phyloP scores from a whole-genome alignment of 345 rosid genomes.

The Syzygium aqueum region DNA sequence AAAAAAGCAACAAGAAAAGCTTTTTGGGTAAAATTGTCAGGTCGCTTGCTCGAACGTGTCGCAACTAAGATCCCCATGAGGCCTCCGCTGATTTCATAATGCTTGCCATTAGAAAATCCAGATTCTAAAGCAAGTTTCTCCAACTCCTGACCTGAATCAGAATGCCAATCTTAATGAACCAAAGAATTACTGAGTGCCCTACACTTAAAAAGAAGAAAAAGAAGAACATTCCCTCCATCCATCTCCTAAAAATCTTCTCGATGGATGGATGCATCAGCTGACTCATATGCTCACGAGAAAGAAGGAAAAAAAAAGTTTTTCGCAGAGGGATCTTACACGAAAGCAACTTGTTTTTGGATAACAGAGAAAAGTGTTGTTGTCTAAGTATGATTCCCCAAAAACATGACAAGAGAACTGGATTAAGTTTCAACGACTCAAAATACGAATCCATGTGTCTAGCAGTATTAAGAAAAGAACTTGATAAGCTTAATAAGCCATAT shows the following conservation, averaged over 20 bases:
- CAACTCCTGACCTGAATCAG: slow-evolving; percentile 54
- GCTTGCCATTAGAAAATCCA: slow-evolving; percentile 61
- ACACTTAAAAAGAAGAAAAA: neutral
- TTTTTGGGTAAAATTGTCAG: neutral
- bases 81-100: slow-evolving; percentile 70
- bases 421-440: neutral
- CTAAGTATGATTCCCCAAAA: neutral
- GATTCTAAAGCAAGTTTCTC: slow-evolving; percentile 66
- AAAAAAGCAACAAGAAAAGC: neutral
- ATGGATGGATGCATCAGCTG: neutral
- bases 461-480: neutral
- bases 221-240: neutral
- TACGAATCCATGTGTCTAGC: neutral
- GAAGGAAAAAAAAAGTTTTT: neutral
- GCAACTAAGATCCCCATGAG: slow-evolving; percentile 82
- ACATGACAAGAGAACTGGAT: neutral
- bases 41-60: slow-evolving; percentile 14
- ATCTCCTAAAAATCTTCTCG: neutral
- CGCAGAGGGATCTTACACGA: neutral
- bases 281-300: neutral
- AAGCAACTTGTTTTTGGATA: neutral
- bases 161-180: neutral
- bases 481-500: neutral
- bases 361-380: neutral
- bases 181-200: neutral